phyloP scores from a whole-genome alignment of 192 early-diverging fungal species.

The Bifiguratus adelaidae region DNA sequence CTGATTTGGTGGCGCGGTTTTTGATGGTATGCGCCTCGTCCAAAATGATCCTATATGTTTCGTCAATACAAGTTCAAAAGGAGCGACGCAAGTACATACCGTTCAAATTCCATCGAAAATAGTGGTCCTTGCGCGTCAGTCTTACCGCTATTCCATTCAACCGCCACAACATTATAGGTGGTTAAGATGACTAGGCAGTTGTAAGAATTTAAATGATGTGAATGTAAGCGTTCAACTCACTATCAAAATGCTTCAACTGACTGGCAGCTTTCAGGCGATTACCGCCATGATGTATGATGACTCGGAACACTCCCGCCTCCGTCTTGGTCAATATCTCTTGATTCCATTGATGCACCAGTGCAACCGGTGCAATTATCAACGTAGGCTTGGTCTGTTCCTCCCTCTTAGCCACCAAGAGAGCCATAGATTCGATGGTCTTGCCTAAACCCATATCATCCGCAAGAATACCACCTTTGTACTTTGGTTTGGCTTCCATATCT shows the following conservation, averaged over 20 bases:
- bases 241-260: constrained; percentile 30
- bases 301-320: constrained; percentile 29
- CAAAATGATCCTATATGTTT: constrained; percentile 19
- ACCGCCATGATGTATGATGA: constrained; percentile 55
- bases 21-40: constrained; percentile 60
- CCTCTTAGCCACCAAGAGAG: constrained; percentile 36
- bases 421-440: constrained; percentile 68
- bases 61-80: background rate
- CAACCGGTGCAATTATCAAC: constrained; percentile 58
- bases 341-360: constrained; percentile 64
- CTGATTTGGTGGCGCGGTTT: constrained; percentile 27
- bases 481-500: constrained; percentile 31
- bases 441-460: constrained; percentile 65
- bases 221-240: constrained; percentile 9
- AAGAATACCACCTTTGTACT: constrained; percentile 42
- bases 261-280: constrained; percentile 18
- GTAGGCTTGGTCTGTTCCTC: constrained; percentile 25
- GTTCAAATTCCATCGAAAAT: background rate
- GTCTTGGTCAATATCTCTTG: constrained; percentile 53
- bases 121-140: background rate
- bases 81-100: background rate
- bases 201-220: background rate
- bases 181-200: constrained; percentile 36
- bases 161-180: constrained; percentile 19
- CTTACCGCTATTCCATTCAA: too few species aligned